Conservation (phyloP, 371 early-diverging fungal genomes). For the Mortierella polycephala region DNA sequence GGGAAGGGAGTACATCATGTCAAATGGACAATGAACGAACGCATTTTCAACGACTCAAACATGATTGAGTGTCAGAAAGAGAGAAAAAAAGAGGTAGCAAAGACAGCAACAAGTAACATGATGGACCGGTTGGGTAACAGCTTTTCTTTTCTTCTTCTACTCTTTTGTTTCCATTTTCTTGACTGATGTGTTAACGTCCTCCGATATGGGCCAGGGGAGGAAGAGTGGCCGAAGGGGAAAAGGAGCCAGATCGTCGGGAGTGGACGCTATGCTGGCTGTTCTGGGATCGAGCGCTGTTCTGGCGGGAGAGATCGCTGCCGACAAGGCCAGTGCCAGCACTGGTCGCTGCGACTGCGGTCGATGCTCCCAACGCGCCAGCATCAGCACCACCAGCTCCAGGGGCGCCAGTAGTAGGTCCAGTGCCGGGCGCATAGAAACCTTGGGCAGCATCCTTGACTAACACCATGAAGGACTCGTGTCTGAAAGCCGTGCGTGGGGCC, state of each 20-base stretch:
- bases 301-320: conserved; percentile 26
- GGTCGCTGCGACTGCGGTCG: conserved; percentile 11
- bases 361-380: conserved; percentile 4
- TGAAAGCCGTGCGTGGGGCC: conserved; percentile 51
- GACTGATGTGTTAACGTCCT: conserved; percentile 15
- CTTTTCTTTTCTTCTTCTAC: not conserved
- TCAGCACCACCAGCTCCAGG: conserved; percentile 13
- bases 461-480: conserved; percentile 54
- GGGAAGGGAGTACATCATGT: no score
- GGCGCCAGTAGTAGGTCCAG: conserved; percentile 18
- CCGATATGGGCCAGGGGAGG: conserved; percentile 45
- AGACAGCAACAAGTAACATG: no score
- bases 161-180: not conserved
- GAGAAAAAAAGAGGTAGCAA: no score
- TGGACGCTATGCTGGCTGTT: conserved; percentile 33
- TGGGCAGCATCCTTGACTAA: conserved; percentile 53
- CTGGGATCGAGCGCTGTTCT: conserved; percentile 37
- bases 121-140: no score
- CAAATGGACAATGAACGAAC: no score
- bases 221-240: conserved; percentile 20
- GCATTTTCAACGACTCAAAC: no score
- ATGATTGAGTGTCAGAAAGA: no score
- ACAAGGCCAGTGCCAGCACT: conserved; percentile 40
- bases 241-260: conserved; percentile 26
- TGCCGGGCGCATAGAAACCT: conserved; percentile 51